Evolutionary conservation across 306 rosid genomes (phyloP), one percentile per base, ranked within the genome.

Genomic region (Gillenia trifoliata): DNA sequence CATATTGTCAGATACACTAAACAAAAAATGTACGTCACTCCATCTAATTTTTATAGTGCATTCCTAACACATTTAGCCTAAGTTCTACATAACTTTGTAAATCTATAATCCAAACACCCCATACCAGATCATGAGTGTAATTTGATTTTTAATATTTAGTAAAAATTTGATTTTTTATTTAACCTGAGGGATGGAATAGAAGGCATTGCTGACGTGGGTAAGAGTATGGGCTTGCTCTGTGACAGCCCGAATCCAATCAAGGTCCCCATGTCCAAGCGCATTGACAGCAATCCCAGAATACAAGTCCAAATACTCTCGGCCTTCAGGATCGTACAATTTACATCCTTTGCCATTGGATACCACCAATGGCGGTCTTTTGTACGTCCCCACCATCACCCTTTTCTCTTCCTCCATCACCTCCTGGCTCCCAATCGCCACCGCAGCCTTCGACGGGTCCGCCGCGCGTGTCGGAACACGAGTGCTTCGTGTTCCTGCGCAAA

Each of bases 321-420:
- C 75, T 26, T 72, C 55, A 0, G 66, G 66, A 22, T 56, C 75
- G 55, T 56, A 72, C 28, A 72, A 57, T 38, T 72, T 72, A 72
- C 75, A 72, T 1, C 75, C 75, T 57, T 57, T 72, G 55, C 75
- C 75, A 72, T 36, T 57, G 12, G 66, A 16, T 11, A 72, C 17
- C 25, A 56, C 75, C 25, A 72, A 0, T 1, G 75, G 75, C 11
- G 67, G 38, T 26, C 66, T 72, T 8, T 34, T 40, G 75, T 72
- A 72, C 28, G 66, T 72, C 26, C 66, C 55, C 19, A 72, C 75
- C 65, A 33, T 25, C 38, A 72, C 55, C 75, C 23, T 56, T 38
- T 11, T 29, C 66, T 71, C 75, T 26, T 38, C 75, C 75, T 56
- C 75, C 40, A 71, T 40, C 66, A 71, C 75, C 75, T 71, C 75